A percentile compares a stretch with the other conserved stretches of the same genome.
These are phyloP conservation scores for Ascochyta lentis DNA, from an alignment of 2,329 filamentous ascomycete genomes.

Conservation along the genomic window DNA sequence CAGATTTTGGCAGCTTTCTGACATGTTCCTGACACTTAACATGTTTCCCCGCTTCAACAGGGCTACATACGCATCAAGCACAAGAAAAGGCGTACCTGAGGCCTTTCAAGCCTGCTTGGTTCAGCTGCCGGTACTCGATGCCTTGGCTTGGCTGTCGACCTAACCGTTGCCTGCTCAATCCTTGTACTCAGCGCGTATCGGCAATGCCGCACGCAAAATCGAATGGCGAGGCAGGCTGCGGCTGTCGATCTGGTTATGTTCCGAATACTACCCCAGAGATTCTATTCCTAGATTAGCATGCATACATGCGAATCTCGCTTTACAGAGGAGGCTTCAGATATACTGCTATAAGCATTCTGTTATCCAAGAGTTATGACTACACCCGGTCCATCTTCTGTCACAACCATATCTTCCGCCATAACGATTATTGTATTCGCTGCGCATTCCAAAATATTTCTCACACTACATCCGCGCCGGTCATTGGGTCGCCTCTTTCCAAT, in stretches of 20 bases:
- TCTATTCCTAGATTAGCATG: neutral
- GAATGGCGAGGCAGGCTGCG: conserved; percentile 2
- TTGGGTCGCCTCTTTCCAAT: conserved; percentile 11
- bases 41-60: neutral
- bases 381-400: neutral
- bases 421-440: neutral
- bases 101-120: conserved; percentile 11
- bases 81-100: neutral
- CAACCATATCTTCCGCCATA: neutral
- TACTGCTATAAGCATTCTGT: neutral
- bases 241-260: neutral
- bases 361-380: neutral
- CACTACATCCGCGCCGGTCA: neutral
- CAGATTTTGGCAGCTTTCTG: neutral
- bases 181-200: conserved; percentile 9
- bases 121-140: neutral
- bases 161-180: neutral
- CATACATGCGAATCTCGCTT: conserved; percentile 2
- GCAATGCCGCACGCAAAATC: conserved; percentile 2
- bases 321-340: conserved; percentile 2
- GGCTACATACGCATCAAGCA: neutral
- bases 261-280: neutral
- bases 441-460: neutral
- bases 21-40: conserved; percentile 1
- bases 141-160: neutral